These are phyloP conservation scores for Metrosideros polymorpha DNA, from an alignment of 441 rosid genomes.

Conservation along the genomic window DNA sequence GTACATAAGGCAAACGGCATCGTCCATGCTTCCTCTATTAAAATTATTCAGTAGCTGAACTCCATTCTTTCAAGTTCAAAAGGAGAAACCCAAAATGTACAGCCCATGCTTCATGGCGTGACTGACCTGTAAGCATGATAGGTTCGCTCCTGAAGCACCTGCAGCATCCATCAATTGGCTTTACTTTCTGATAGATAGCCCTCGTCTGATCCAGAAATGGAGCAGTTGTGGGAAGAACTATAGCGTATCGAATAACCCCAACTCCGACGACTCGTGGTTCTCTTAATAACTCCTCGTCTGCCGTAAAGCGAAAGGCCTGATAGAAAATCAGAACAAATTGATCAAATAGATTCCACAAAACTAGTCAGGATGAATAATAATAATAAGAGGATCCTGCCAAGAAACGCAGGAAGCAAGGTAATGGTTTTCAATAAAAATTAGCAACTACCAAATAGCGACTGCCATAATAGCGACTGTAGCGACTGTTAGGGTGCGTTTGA, in stretches of 20 bases:
- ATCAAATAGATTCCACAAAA: not conserved
- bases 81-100: not conserved
- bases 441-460: not conserved
- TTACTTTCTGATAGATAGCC: conserved; percentile 60
- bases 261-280: conserved; percentile 72
- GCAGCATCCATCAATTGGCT: conserved; percentile 75
- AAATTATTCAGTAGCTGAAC: not conserved
- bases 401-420: not conserved
- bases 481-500: too few relatives aligned
- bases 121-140: conserved; percentile 81
- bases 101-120: not conserved
- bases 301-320: conserved; percentile 62
- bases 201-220: conserved; percentile 56
- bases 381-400: not conserved
- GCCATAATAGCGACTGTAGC: too few relatives aligned
- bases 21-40: conserved; percentile 82
- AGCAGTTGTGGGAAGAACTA: conserved; percentile 73
- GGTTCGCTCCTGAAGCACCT: conserved; percentile 80
- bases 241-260: conserved; percentile 84
- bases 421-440: not conserved
- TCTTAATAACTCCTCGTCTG: conserved; percentile 68
- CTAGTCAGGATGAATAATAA: not conserved
- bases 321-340: not conserved
- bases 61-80: not conserved
- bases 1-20: conserved; percentile 98